These are phyloP conservation scores for Leccinum ochraceum DNA, from an alignment of 768 basidiomycete genomes.

Conservation along the genomic window DNA sequence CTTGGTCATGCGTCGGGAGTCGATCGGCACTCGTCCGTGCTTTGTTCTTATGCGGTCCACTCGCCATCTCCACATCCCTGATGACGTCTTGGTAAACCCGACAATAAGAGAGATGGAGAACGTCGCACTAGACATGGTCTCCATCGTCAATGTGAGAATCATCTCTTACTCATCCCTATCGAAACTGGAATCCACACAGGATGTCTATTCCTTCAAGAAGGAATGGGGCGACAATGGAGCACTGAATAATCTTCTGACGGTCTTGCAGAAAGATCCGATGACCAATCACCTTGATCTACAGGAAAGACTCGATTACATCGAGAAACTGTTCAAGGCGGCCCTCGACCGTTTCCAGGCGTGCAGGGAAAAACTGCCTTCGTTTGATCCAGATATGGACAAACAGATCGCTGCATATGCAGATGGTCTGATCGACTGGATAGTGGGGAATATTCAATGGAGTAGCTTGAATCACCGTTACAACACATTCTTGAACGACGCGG, in stretches of 20 bases:
- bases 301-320: conserved; percentile 22
- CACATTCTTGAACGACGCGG: conserved; percentile 20
- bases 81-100: conserved; percentile 23
- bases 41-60: conserved; percentile 32
- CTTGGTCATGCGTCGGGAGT: conserved; percentile 30
- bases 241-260: conserved; percentile 29
- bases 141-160: conserved; percentile 24
- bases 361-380: conserved; percentile 22
- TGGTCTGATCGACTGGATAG: conserved; percentile 28
- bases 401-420: conserved; percentile 25
- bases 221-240: conserved; percentile 30
- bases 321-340: conserved; percentile 22
- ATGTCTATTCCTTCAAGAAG: conserved; percentile 34
- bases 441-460: conserved; percentile 33
- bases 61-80: conserved; percentile 27
- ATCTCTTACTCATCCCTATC: too few species aligned
- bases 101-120: conserved; percentile 31
- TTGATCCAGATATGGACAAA: conserved; percentile 17
- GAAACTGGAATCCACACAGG: conserved; percentile 14
- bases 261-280: conserved; percentile 27
- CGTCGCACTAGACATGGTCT: conserved; percentile 28
- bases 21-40: conserved; percentile 31
- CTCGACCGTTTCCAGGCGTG: conserved; percentile 25
- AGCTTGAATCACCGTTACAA: conserved; percentile 29
- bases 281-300: conserved; percentile 28